Percentiles rank a stretch among this genome's conserved stretches.
These are phyloP conservation scores for Lachnellula hyalina DNA, from an alignment of 2,329 filamentous ascomycete species.

Conservation along the genomic window DNA sequence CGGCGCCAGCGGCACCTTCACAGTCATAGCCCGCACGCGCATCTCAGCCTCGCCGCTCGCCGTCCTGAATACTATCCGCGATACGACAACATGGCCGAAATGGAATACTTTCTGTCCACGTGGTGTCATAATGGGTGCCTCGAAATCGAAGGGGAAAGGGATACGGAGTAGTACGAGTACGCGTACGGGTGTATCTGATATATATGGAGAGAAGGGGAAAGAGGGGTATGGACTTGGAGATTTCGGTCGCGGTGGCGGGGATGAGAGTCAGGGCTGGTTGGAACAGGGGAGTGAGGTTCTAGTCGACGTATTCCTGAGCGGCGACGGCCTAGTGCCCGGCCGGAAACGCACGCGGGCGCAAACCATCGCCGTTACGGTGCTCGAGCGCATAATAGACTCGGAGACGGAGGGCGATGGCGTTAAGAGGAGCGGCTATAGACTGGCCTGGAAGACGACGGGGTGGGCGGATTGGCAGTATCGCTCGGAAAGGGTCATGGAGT, in stretches of 20 bases:
- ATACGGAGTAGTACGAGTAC: too few species aligned
- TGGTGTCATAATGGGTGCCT: conserved; percentile 49
- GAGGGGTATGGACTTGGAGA: not conserved
- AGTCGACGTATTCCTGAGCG: conserved; percentile 22
- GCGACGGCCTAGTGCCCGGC: conserved; percentile 14
- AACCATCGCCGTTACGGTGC: conserved; percentile 10
- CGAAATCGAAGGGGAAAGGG: conserved; percentile 34
- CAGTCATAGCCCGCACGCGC: conserved; percentile 12
- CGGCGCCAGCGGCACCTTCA: conserved; percentile 19
- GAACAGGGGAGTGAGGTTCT: conserved; percentile 8
- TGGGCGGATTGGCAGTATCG: conserved; percentile 32
- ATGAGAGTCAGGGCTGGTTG: conserved; percentile 14
- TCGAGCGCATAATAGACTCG: conserved; percentile 7
- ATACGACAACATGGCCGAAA: conserved; percentile 18
- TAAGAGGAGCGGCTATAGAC: conserved; percentile 33
- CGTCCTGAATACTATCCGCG: conserved; percentile 17
- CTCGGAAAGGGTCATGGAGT: conserved; percentile 41
- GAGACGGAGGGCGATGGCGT: conserved; percentile 7
- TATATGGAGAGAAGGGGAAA: not conserved
- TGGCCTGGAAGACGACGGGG: conserved; percentile 37
- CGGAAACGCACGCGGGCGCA: conserved; percentile 12
- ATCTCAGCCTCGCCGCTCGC: conserved; percentile 13
- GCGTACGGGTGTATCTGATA: too few species aligned
- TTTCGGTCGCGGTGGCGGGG: not conserved
- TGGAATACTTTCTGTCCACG: conserved; percentile 56